Conservation (phyloP, 192 early-diverging fungal species). For the Helicostylum pulchrum region DNA sequence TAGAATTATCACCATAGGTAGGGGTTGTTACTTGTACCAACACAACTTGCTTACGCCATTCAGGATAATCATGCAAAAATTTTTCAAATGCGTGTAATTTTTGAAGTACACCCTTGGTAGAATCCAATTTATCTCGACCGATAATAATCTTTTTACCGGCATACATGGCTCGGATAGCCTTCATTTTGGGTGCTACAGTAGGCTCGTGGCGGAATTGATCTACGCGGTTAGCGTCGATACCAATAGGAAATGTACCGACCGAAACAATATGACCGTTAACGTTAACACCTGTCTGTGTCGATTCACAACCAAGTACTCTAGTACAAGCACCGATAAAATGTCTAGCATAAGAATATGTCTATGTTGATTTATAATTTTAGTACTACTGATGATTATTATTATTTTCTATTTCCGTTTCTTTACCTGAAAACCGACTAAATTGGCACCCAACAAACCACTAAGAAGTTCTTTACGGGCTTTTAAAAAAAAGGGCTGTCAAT, state of each 20-base stretch:
- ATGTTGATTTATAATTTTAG: neutral
- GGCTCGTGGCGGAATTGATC: constrained; percentile 60
- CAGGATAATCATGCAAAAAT: constrained; percentile 84
- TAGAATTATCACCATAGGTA: constrained; percentile 63
- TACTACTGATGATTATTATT: neutral
- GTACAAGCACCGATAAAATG: constrained; percentile 95
- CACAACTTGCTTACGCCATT: constrained; percentile 90
- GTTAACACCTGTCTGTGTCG: constrained; percentile 88
- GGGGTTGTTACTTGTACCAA: constrained; percentile 95
- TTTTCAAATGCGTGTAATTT: constrained; percentile 92
- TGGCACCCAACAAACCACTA: constrained; percentile 86
- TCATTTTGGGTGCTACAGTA: constrained; percentile 74
- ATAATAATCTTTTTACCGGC: constrained; percentile 91
- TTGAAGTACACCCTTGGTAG: constrained; percentile 91
- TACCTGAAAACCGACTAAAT: constrained; percentile 91
- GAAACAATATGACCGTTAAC: constrained; percentile 74
- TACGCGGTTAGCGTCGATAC: constrained; percentile 84
- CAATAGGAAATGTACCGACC: constrained; percentile 94
- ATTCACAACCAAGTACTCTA: constrained; percentile 90
- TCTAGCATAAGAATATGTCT: constrained; percentile 89
- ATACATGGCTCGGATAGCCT: constrained; percentile 78
- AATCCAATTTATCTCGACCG: constrained; percentile 92
- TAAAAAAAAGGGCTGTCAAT: neutral
- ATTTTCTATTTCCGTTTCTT: neutral
- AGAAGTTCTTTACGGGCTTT: constrained; percentile 77